Conservation (phyloP, 208 protist species). For the Entamoeba dispar region DNA sequence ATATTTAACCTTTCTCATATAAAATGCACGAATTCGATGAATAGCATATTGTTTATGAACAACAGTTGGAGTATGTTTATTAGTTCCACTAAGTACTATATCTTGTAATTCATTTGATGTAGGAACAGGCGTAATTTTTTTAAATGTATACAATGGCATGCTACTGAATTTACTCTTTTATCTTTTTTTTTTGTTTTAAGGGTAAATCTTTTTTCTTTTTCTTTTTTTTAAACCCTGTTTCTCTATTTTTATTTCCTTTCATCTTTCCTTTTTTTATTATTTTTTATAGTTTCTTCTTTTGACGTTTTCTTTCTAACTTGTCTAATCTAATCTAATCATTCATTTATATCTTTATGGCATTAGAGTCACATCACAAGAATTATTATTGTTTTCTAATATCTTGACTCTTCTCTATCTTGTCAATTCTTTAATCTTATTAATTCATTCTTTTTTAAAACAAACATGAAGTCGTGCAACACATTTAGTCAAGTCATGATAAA, state of each 20-base stretch:
- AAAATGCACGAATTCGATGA: constrained; percentile 89
- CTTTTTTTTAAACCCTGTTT: too few relatives aligned
- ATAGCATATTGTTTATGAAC: constrained; percentile 95
- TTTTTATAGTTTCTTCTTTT: too few relatives aligned
- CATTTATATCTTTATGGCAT: too few relatives aligned
- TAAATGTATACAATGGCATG: constrained; percentile 74
- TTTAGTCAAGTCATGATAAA: not conserved
- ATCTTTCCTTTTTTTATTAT: too few relatives aligned
- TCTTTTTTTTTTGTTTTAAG: not conserved
- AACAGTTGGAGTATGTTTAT: constrained; percentile 96
- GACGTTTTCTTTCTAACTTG: too few relatives aligned
- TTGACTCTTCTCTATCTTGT: too few relatives aligned
- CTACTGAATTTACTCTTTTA: not conserved
- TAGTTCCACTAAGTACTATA: constrained; percentile 92
- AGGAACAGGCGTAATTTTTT: constrained; percentile 81
- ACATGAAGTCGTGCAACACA: not conserved
- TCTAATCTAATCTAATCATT: too few relatives aligned
- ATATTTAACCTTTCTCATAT: constrained; percentile 63
- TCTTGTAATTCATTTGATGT: constrained; percentile 93
- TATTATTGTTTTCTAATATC: too few relatives aligned
- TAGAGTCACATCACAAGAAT: too few relatives aligned
- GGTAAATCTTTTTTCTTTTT: not conserved
- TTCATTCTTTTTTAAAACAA: not conserved
- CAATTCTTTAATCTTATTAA: too few relatives aligned
- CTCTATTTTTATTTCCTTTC: too few relatives aligned